Percentiles rank a stretch among this genome's conserved stretches.
These are phyloP conservation scores for Podaxis sp. DNA, from an alignment of 768 basidiomycete genomes.

Conservation along the genomic window DNA sequence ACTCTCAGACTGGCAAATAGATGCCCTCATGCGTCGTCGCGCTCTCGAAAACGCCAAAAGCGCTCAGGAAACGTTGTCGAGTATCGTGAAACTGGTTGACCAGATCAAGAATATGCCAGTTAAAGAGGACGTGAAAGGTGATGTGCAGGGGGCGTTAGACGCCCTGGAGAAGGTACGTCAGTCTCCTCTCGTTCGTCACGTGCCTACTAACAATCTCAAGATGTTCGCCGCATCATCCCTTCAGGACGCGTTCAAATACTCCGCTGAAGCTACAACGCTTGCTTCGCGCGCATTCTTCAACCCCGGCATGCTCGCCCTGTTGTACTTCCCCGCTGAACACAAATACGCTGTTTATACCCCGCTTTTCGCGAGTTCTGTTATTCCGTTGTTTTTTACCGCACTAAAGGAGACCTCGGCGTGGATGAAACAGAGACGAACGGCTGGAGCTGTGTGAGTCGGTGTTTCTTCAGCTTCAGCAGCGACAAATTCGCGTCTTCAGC, in stretches of 20 bases:
- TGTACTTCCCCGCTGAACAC: constrained; percentile 98
- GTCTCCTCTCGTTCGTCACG: neutral
- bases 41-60: constrained; percentile 66
- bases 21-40: constrained; percentile 71
- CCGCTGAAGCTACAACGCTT: constrained; percentile 59
- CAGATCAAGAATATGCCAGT: constrained; percentile 95
- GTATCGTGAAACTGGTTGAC: constrained; percentile 81
- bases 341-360: constrained; percentile 97
- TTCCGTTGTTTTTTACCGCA: constrained; percentile 77
- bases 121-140: constrained; percentile 67
- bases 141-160: constrained; percentile 67
- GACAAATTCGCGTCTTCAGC: neutral
- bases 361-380: constrained; percentile 86
- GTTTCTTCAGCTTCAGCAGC: neutral
- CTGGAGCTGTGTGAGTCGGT: neutral
- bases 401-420: constrained; percentile 72
- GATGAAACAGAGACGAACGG: constrained; percentile 34
- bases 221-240: constrained; percentile 43
- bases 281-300: constrained; percentile 93
- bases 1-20: constrained; percentile 77
- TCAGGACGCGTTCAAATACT: constrained; percentile 51
- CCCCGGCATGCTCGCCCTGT: constrained; percentile 91
- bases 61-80: constrained; percentile 72
- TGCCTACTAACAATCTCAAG: constrained; percentile 26
- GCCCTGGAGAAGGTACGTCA: constrained; percentile 69